These are phyloP conservation scores for Penicillium digitatum DNA, from an alignment of 2,329 filamentous ascomycete genomes.

Conservation along the genomic window DNA sequence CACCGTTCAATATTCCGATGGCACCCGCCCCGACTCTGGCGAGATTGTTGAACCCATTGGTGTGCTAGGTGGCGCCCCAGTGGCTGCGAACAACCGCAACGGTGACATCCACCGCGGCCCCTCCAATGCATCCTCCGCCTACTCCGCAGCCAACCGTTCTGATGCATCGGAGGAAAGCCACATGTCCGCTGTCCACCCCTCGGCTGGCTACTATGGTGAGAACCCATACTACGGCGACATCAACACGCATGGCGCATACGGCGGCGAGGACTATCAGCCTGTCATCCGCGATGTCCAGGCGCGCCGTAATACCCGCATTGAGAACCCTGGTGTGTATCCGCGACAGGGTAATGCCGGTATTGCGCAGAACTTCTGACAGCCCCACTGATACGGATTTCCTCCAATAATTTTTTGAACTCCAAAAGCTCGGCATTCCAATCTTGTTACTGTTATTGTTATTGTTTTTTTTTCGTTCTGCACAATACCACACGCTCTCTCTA, in stretches of 20 bases:
- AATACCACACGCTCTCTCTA: constrained; percentile 10
- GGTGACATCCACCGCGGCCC: constrained; percentile 78
- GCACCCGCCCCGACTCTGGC: constrained; percentile 52
- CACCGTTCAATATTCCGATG: constrained; percentile 59
- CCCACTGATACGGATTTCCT: constrained; percentile 23
- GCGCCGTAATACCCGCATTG: constrained; percentile 87
- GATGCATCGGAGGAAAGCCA: constrained; percentile 56
- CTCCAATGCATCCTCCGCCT: constrained; percentile 94
- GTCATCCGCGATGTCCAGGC: constrained; percentile 92
- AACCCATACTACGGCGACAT: constrained; percentile 54
- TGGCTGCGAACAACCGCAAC: constrained; percentile 60
- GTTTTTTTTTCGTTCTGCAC: constrained; percentile 2
- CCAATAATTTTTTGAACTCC: neutral
- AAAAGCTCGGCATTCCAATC: constrained; percentile 16
- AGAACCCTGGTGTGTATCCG: constrained; percentile 82
- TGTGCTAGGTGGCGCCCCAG: constrained; percentile 66
- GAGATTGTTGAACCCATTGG: constrained; percentile 81
- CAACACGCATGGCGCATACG: constrained; percentile 50
- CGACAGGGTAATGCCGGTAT: constrained; percentile 89
- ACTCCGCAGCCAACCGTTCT: constrained; percentile 76
- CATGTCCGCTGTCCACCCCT: constrained; percentile 44
- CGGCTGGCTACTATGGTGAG: constrained; percentile 52
- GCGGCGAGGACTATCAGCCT: constrained; percentile 60
- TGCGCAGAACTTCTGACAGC: constrained; percentile 79
- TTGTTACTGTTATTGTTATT: neutral